Percentiles rank a stretch among this genome's conserved stretches.
Conservation (phyloP, 352 stramenopile species). For the Phytophthora cryptogea region DNA sequence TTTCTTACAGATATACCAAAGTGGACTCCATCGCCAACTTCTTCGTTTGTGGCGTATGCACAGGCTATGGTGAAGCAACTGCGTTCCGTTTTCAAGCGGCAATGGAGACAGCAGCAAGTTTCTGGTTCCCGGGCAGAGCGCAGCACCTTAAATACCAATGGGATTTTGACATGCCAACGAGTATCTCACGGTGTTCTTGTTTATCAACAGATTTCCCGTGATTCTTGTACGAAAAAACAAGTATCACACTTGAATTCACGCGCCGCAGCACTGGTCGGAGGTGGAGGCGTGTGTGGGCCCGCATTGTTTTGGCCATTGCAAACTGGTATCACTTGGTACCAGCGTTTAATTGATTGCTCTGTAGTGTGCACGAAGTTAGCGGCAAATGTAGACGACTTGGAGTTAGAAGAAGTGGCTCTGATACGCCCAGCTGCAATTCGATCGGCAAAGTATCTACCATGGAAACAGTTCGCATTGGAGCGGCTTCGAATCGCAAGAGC, state of each 20-base stretch:
- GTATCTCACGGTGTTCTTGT: slow-evolving; percentile 28
- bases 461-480: slow-evolving; percentile 63
- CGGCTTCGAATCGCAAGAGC: slow-evolving; percentile 43
- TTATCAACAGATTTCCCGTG: slow-evolving; percentile 2
- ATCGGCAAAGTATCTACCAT: slow-evolving; percentile 54
- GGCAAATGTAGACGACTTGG: background rate
- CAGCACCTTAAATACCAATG: background rate
- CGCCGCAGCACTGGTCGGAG: slow-evolving; percentile 12
- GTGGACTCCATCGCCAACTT: slow-evolving; percentile 14
- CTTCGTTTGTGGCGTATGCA: slow-evolving; percentile 13
- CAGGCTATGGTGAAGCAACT: slow-evolving; percentile 18
- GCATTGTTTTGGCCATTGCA: slow-evolving; percentile 33
- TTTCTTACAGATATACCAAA: slow-evolving; percentile 27
- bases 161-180: slow-evolving; percentile 21
- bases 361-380: slow-evolving; percentile 13
- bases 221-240: slow-evolving; percentile 6
- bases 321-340: slow-evolving; percentile 9
- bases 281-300: slow-evolving; percentile 7
- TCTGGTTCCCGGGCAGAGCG: slow-evolving; percentile 8
- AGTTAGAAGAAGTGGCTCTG: slow-evolving; percentile 8
- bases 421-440: slow-evolving; percentile 21
- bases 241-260: slow-evolving; percentile 22
- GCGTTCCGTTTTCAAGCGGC: slow-evolving; percentile 27
- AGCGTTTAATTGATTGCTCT: slow-evolving; percentile 17
- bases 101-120: slow-evolving; percentile 9